Base-by-base conservation (phyloP, 192 early-diverging fungal species). In the Geranomyces michiganensis region DNA sequence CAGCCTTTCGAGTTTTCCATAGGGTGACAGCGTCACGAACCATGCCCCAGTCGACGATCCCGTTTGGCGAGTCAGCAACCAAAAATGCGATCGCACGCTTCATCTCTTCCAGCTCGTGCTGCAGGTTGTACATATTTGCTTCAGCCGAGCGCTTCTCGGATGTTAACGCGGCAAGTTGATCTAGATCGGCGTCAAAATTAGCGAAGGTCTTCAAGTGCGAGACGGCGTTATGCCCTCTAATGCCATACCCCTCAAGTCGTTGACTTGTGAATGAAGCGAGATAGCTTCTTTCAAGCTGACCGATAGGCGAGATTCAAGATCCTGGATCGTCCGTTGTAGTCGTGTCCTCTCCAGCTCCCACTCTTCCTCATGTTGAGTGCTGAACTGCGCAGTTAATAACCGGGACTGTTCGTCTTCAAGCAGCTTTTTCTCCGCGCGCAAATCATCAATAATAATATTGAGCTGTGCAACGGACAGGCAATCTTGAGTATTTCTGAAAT, bases 1-100 rank as follows among this genome's bases (percentile, higher is more conserved):
- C 58, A 26, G 78, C 43, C 1, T 72, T 77, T 14, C 82, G 55
- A 4, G 81, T 77, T n/a, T 73, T 73, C 61, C 82, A 62, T 14
- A 88, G 63, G 0, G 81, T 68, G 27, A 88, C 49, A 3, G 86
- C 84, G 62, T 88, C 86, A 68, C 85, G 86, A 29, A 88, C 73
- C 53, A 60, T 60, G 26, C 17, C 58, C 58, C 58, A 60, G 58
- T 60, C 58, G 27, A 60, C 31, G 15, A 19, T 8, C 17, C 58
- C 58, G 29, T 60, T 29, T 7, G 17, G 5, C 7, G 51, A 53
- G 51, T 53, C 51, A 3, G 19, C 24, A 3, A 53, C 24, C 5
- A 60, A 29, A 29, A 60, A 60, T 17, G 58, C 6, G 3, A 27
- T 32, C 7, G 58, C 58, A 29, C 58, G 67, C 29, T 67, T 53